A percentile compares a stretch with the other conserved stretches of the same genome.
These are phyloP conservation scores for Nicotiana otophora DNA, from an alignment of 257 asterid species.

Conservation along the genomic window DNA sequence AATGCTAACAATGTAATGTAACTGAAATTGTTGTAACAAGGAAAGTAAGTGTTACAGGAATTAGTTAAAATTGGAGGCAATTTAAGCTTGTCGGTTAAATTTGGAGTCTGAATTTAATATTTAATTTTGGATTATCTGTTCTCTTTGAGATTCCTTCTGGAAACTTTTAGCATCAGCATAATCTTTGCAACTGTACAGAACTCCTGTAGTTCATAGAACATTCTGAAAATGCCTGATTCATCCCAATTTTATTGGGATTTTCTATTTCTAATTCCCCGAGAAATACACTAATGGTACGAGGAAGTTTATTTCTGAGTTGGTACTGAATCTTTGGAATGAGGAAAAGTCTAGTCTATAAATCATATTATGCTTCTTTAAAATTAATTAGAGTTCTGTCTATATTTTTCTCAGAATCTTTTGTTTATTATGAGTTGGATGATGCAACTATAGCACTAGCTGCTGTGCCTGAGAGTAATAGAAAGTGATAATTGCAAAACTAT, in stretches of 20 bases:
- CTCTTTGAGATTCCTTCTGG: slow-evolving; percentile 1
- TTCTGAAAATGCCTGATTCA: background rate
- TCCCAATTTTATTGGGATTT: background rate
- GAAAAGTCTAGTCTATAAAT: background rate
- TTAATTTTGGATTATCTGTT: background rate
- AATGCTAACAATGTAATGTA: background rate
- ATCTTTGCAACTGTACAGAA: background rate
- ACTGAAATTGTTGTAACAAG: background rate
- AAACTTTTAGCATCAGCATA: background rate
- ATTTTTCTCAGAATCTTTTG: background rate
- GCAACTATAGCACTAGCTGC: background rate
- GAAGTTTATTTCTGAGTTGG: background rate
- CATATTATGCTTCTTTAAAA: background rate
- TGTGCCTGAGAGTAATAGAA: background rate
- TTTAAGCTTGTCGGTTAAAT: background rate
- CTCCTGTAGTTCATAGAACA: background rate
- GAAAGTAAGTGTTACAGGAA: background rate
- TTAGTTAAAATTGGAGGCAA: background rate
- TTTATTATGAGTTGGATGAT: background rate
- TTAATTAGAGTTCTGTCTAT: background rate
- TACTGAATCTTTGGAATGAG: background rate
- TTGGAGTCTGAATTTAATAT: background rate
- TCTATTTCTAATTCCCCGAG: background rate
- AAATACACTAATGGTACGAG: background rate
- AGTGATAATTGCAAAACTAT: background rate